Percentiles rank a stretch among this genome's conserved stretches.
Evolutionary conservation across 257 asterid species (phyloP).

Genomic region (Ilex asprella): DNA sequence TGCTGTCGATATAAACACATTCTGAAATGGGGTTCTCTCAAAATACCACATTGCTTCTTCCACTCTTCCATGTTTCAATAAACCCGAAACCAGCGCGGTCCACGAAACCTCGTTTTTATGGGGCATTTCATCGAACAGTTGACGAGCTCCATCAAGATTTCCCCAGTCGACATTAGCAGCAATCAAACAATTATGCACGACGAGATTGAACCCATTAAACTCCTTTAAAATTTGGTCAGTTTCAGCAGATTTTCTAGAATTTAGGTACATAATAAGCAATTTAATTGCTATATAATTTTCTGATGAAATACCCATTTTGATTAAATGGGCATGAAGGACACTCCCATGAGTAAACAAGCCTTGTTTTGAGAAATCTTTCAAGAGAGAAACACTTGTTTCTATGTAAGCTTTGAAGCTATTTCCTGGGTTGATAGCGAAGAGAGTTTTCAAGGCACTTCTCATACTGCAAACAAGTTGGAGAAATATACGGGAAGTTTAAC

Average conservation of each 20-base stretch:
- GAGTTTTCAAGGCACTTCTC: slow-evolving; percentile 13
- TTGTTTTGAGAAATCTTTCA: slow-evolving; percentile 34
- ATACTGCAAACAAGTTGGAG: background rate
- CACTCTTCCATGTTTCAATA: slow-evolving; percentile 46
- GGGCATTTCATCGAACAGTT: slow-evolving; percentile 84
- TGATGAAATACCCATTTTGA: slow-evolving; percentile 62
- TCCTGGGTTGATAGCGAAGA: slow-evolving; percentile 32
- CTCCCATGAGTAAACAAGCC: slow-evolving; percentile 33
- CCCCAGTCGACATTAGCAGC: slow-evolving; percentile 52
- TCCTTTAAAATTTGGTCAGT: slow-evolving; percentile 58
- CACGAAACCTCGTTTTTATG: slow-evolving; percentile 69
- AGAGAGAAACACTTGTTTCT: slow-evolving; percentile 24
- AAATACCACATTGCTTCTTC: slow-evolving; percentile 57
- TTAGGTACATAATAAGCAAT: slow-evolving; percentile 54
- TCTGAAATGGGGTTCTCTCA: slow-evolving; percentile 37
- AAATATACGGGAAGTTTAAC: too few species aligned
- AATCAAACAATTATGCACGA: slow-evolving; percentile 67
- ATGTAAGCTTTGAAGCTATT: slow-evolving; percentile 29
- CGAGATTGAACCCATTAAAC: slow-evolving; percentile 62
- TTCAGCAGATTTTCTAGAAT: slow-evolving; percentile 38
- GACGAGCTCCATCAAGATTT: slow-evolving; percentile 31
- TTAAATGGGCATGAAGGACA: slow-evolving; percentile 58
- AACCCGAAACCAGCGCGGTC: slow-evolving; percentile 67
- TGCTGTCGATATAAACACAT: slow-evolving; percentile 68
- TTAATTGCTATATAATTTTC: slow-evolving; percentile 50